Conservation (phyloP, 257 asterid species). For the Solanum bukasovii region DNA sequence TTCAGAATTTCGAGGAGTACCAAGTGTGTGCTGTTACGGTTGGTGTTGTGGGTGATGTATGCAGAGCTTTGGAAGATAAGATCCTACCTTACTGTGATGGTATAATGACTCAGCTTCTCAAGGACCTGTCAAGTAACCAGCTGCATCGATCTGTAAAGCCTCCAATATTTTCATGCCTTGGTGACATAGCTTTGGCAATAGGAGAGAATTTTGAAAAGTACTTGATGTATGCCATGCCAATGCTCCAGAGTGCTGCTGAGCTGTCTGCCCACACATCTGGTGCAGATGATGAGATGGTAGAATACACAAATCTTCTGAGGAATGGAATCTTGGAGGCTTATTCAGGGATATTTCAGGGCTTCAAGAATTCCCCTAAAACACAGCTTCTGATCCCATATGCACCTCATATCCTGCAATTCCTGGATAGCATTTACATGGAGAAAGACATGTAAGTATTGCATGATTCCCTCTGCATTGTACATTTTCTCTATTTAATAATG, state of each 20-base stretch:
- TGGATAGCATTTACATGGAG: slow-evolving; percentile 70
- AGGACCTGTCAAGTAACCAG: slow-evolving; percentile 68
- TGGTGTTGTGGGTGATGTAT: slow-evolving; percentile 85
- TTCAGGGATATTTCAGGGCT: slow-evolving; percentile 81
- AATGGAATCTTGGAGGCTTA: slow-evolving; percentile 84
- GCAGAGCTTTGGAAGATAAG: slow-evolving; percentile 79
- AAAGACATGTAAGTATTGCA: slow-evolving; percentile 55
- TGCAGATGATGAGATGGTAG: slow-evolving; percentile 69
- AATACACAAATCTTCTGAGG: slow-evolving; percentile 59
- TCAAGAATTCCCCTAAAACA: slow-evolving; percentile 67
- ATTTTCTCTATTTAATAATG: background rate
- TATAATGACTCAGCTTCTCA: slow-evolving; percentile 73
- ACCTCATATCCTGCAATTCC: slow-evolving; percentile 72
- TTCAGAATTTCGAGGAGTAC: slow-evolving; percentile 86
- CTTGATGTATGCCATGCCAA: slow-evolving; percentile 79
- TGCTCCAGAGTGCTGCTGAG: slow-evolving; percentile 91
- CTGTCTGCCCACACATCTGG: slow-evolving; percentile 56
- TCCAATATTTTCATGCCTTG: slow-evolving; percentile 82
- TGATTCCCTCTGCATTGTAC: background rate
- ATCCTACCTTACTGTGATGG: slow-evolving; percentile 74
- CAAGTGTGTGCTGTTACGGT: slow-evolving; percentile 88
- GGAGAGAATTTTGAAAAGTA: slow-evolving; percentile 80
- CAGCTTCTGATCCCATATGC: slow-evolving; percentile 67
- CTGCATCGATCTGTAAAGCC: slow-evolving; percentile 85
- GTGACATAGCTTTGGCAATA: slow-evolving; percentile 78